Percentiles rank a stretch among this genome's conserved stretches.
Conservation (phyloP, 495 filamentous ascomycete species). For the Aspergillus nanangensis region DNA sequence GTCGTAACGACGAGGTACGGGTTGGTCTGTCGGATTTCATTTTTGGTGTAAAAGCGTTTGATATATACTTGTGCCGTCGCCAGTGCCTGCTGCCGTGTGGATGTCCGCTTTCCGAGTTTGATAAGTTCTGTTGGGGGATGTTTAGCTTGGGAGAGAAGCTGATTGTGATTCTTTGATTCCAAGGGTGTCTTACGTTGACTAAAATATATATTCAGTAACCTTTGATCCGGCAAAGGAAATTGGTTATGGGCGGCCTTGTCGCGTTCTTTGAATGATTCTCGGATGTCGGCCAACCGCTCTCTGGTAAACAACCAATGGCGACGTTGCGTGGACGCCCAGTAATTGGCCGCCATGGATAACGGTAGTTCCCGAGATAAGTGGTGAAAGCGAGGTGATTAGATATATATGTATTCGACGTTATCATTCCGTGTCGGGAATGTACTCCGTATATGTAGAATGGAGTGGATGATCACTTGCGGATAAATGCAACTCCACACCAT, state of each 20-base stretch:
- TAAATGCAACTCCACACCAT: neutral
- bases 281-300: constrained; percentile 66
- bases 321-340: constrained; percentile 91
- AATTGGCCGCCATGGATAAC: constrained; percentile 82
- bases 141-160: constrained; percentile 4
- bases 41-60: constrained; percentile 87
- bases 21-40: constrained; percentile 89
- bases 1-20: constrained; percentile 89
- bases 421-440: neutral
- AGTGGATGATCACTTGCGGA: neutral
- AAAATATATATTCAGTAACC: constrained; percentile 87
- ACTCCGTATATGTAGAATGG: neutral
- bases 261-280: constrained; percentile 66
- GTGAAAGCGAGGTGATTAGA: neutral
- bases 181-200: constrained; percentile 81
- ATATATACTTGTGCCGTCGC: constrained; percentile 94
- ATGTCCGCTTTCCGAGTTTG: constrained; percentile 73
- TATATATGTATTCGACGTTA: neutral
- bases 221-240: constrained; percentile 75
- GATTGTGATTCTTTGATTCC: neutral
- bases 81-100: constrained; percentile 82
- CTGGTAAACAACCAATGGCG: constrained; percentile 87
- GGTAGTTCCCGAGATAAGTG: neutral
- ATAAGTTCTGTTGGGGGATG: constrained; percentile 57
- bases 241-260: constrained; percentile 67